Base-by-base conservation (phyloP, 2,329 filamentous ascomycete genomes). In the Aureobasidium sp. region DNA sequence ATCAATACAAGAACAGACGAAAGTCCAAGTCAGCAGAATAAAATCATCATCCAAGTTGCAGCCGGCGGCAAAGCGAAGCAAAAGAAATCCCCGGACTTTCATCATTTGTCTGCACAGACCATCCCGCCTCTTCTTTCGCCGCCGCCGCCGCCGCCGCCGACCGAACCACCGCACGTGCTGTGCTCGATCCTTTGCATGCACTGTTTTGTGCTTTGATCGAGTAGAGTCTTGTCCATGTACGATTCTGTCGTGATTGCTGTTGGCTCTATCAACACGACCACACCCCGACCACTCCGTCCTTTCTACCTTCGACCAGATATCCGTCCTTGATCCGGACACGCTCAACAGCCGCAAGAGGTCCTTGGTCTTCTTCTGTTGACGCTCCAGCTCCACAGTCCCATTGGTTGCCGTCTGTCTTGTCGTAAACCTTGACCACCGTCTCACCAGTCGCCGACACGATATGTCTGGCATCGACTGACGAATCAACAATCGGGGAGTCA, bases 351-450 rank as follows among this genome's bases (percentile, higher is more conserved):
- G 55, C 58, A 2, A 39, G 50, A 54, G 85, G 77, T 12, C 83
- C 79, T 6, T 84, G 79, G 53, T 74, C 77, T 61, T 80, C 83
- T 11, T 79, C 81, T 54, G 21, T 17, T 3, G 77, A 78, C 42
- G 86, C 81, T 30, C 90, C 91, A 2, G 89, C 84, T 50, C 93
- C 93, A 70, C 90, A 96, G 68, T 95, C 89, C 93, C 93, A 98
- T 70, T 97, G 93, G 57, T 88, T 78, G 35, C 90, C 90, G 66
- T 98, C 93, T 3, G 89, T 85, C 77, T 97, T 97, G 73, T 98
- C 93, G 72, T 97, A 98, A 56, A 98, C 86, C 73, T 98, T 98
- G 62, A 93, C 90, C 21, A 97, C 89, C 63, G 90, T 84, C 69
- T 97, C 93, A 37, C 90, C 88, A 0, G 90, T 90, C 2, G 93